Evolutionary conservation across 352 stramenopile genomes (phyloP), one percentile per base, ranked within the genome.

Genomic region (Phytophthora palmivora): DNA sequence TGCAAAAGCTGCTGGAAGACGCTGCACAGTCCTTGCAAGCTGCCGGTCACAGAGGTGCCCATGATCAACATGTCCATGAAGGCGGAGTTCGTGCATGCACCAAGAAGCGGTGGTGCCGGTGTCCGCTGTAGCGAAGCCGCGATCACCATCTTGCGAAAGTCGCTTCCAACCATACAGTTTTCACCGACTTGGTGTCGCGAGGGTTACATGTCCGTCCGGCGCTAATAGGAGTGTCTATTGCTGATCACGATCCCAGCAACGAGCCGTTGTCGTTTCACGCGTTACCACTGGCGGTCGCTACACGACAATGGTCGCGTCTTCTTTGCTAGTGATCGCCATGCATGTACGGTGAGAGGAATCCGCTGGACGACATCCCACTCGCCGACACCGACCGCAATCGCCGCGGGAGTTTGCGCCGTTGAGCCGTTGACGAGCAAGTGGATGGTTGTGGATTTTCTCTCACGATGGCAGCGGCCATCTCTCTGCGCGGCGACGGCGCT

Each of bases 401-500:
- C 15, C 30, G 32, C 37, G 38, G 41, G 62, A 61, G 58, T 65
- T 73, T 73, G 41, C 58, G 51, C 52, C 56, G 48, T 58, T 51
- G 61, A 48, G 41, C 34, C 47, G 65, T 66, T 65, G 45, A 52
- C 58, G 30, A 64, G 26, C 44, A 32, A 38, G 8, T 58, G 47
- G 26, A 49, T 58, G 56, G 36, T 36, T n/a, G 12, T 61, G 66
- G 49, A 70, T 71, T 64, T 59, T 76, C 67, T 76, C 54, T 73
- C 46, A 46, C 59, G 52, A 37, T 67, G 60, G 60, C 53, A 58
- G 38, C 28, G 34, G 34, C 37, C 44, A 22, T 50, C 51, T 63
- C 42, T 57, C 39, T 60, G 30, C 18, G 22, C 44, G 41, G 18
- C 49, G 26, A 42, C 46, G 32, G 30, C 36, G 55, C 48, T 60